Evolutionary conservation across 1,284 basidiomycete species (phyloP).

Genomic region (Pseudozyma tsukubaensis): DNA sequence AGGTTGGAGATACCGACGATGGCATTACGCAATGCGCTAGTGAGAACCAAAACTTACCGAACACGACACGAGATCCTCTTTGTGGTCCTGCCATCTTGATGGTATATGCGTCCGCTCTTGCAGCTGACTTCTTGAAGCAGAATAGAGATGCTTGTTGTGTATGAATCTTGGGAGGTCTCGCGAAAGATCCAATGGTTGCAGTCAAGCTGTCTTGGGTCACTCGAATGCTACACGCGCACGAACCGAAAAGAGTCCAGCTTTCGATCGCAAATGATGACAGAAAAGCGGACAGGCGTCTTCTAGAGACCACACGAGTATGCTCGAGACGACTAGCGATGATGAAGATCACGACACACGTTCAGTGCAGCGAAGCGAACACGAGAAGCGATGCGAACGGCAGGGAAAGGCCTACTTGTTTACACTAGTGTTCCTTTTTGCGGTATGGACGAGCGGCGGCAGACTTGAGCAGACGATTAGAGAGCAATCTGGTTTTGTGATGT

Average conservation of each 20-base stretch:
- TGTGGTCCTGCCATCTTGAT: conserved; percentile 40
- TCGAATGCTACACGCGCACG: conserved; percentile 12
- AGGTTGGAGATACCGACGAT: neutral
- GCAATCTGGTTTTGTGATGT: too few relatives aligned
- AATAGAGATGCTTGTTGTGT: neutral
- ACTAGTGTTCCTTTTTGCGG: too few relatives aligned
- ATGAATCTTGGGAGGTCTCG: too few relatives aligned
- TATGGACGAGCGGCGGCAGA: too few relatives aligned
- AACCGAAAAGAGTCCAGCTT: neutral
- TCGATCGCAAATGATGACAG: neutral
- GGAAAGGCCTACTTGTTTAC: too few relatives aligned
- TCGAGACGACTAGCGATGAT: conserved; percentile 7
- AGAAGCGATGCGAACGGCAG: too few relatives aligned
- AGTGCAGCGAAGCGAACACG: conserved; percentile 7
- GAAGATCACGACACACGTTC: conserved; percentile 11
- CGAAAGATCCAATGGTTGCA: neutral
- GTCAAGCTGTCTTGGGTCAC: neutral
- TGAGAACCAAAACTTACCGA: conserved; percentile 15
- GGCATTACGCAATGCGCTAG: neutral
- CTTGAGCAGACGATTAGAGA: too few relatives aligned
- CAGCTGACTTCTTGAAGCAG: neutral
- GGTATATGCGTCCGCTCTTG: neutral
- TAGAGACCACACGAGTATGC: conserved; percentile 19
- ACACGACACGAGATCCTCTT: conserved; percentile 56
- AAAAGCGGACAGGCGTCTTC: conserved; percentile 7